phyloP scores from a whole-genome alignment of 305 asterid species.

The Fraxinus ornus region DNA sequence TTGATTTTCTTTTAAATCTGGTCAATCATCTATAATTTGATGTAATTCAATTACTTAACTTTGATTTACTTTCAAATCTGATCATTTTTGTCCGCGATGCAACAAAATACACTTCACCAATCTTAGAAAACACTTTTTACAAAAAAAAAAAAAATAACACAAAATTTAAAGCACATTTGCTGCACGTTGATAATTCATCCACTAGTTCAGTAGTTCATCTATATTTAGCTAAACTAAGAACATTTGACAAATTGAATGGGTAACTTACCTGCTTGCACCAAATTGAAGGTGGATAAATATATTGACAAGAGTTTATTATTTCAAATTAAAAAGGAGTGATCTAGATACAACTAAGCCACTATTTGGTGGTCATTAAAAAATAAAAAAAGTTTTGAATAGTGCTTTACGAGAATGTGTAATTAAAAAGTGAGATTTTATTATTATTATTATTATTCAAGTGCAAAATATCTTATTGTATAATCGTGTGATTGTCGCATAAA shows the following conservation, averaged over 20 bases:
- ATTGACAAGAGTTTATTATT: background rate
- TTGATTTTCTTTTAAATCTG: background rate
- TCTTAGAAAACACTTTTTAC: too few relatives aligned
- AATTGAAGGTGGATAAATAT: background rate
- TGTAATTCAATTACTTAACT: background rate
- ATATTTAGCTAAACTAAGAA: too few relatives aligned
- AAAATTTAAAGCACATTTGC: background rate
- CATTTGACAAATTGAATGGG: background rate
- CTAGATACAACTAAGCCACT: background rate
- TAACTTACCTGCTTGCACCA: background rate
- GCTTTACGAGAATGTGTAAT: too few relatives aligned
- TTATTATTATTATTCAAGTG: too few relatives aligned
- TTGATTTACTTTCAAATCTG: background rate
- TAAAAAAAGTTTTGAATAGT: too few relatives aligned
- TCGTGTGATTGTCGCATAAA: too few relatives aligned
- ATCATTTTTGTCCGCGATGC: background rate
- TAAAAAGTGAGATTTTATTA: too few relatives aligned
- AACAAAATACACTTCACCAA: background rate
- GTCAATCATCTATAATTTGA: background rate
- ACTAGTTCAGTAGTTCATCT: background rate
- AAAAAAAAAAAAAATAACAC: too few relatives aligned
- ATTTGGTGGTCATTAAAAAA: too few relatives aligned
- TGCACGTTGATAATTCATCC: background rate
- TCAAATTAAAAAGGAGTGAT: background rate
- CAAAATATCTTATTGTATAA: too few relatives aligned